Conservation (phyloP, 768 basidiomycete species). For the Gymnopilus junonius region DNA sequence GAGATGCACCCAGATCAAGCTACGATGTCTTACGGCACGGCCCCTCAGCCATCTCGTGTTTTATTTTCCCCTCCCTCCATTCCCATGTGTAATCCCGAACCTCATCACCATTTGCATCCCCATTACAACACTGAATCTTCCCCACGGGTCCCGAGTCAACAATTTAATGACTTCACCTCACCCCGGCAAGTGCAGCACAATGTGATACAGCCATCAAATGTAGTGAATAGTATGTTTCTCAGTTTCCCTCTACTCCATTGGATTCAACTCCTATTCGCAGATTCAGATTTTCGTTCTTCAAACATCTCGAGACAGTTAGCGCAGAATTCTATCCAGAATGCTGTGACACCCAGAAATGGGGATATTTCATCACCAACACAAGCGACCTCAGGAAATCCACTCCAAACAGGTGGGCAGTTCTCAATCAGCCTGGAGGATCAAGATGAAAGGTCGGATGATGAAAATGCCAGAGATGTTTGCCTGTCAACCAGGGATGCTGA, state of each 20-base stretch:
- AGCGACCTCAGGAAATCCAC: no score
- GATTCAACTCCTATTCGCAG: background rate
- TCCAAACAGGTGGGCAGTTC: no score
- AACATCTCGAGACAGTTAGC: no score
- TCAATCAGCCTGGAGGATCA: background rate
- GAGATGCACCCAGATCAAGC: background rate
- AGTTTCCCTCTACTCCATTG: background rate
- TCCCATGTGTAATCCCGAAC: constrained; percentile 40
- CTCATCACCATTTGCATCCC: background rate
- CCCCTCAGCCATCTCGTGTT: no score
- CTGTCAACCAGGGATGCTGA: background rate
- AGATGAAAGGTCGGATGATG: background rate
- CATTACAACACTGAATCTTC: background rate
- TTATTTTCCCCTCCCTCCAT: constrained; percentile 39
- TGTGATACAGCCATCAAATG: background rate
- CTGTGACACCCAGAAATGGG: background rate
- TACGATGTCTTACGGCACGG: background rate
- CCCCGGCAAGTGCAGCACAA: background rate
- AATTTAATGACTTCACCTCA: background rate
- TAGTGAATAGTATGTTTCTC: no score
- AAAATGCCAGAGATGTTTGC: background rate
- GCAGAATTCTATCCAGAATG: background rate
- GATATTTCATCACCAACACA: no score
- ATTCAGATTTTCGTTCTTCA: background rate
- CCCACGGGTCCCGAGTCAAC: background rate